Evolutionary conservation across 129 eudicot species (phyloP).

Genomic region (Saussurea involucrata): DNA sequence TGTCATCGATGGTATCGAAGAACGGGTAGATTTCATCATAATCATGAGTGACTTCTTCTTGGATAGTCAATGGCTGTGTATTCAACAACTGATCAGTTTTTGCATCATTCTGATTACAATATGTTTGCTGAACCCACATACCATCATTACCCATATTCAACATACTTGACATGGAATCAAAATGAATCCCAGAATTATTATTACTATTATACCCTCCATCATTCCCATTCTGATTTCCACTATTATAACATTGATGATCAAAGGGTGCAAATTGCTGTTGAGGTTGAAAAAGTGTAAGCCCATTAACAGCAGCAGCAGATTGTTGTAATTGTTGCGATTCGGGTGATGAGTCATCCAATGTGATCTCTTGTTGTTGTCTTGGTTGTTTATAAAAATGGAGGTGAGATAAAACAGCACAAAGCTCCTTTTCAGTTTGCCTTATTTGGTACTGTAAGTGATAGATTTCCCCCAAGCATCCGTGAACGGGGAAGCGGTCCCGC

Average conservation of each 20-base stretch:
- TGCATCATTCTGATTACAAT: constrained; percentile 24
- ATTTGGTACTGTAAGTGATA: constrained; percentile 39
- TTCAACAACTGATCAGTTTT: constrained; percentile 40
- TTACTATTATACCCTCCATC: background rate
- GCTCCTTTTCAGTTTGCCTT: constrained; percentile 44
- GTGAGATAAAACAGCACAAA: constrained; percentile 46
- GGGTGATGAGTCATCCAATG: constrained; percentile 28
- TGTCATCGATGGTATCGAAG: constrained; percentile 78
- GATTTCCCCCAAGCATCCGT: constrained; percentile 63
- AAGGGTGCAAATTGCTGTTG: constrained; percentile 26
- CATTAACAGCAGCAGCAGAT: constrained; percentile 5
- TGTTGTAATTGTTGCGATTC: constrained; percentile 49
- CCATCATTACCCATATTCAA: constrained; percentile 29
- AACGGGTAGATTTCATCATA: constrained; percentile 67
- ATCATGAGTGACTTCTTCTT: constrained; percentile 51
- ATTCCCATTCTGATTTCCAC: constrained; percentile 19
- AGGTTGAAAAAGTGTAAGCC: constrained; percentile 30
- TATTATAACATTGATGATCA: constrained; percentile 26
- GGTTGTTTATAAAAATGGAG: constrained; percentile 47
- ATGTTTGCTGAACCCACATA: constrained; percentile 52
- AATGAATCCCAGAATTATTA: constrained; percentile 13
- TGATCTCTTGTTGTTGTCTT: constrained; percentile 41
- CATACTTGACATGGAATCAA: constrained; percentile 45
- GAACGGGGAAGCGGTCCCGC: constrained; percentile 59
- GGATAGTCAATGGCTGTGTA: constrained; percentile 24